phyloP scores from a whole-genome alignment of 2,329 filamentous ascomycete genomes.

The Emergomyces pasteurianus region DNA sequence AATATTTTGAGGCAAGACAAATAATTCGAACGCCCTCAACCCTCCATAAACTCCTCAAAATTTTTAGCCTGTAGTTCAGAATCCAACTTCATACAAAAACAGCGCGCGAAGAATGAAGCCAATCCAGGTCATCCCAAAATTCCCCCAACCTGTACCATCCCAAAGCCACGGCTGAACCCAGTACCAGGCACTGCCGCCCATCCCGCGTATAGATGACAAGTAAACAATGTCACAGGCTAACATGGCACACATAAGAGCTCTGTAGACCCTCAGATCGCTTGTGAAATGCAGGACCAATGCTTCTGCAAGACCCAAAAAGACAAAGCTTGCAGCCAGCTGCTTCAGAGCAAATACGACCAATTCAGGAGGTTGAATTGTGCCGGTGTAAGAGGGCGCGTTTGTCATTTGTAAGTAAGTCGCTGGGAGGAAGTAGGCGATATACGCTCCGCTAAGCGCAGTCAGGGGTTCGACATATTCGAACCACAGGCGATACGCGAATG shows the following conservation, averaged over 20 bases:
- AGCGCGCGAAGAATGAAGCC: neutral
- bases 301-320: neutral
- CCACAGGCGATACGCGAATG: neutral
- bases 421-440: neutral
- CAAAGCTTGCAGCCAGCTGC: neutral
- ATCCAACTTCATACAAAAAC: neutral
- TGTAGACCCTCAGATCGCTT: neutral
- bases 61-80: too few relatives aligned
- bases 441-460: neutral
- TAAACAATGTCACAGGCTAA: neutral
- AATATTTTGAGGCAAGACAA: too few relatives aligned
- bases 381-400: neutral
- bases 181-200: neutral
- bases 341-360: neutral
- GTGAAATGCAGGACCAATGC: neutral
- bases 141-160: neutral
- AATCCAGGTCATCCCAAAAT: neutral
- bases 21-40: too few relatives aligned
- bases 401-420: neutral
- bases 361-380: neutral
- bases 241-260: neutral
- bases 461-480: neutral
- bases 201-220: neutral
- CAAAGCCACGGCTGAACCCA: neutral
- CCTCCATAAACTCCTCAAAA: too few relatives aligned